These are phyloP conservation scores for Byssothecium circinans DNA, from an alignment of 2,329 filamentous ascomycete genomes.

Conservation along the genomic window DNA sequence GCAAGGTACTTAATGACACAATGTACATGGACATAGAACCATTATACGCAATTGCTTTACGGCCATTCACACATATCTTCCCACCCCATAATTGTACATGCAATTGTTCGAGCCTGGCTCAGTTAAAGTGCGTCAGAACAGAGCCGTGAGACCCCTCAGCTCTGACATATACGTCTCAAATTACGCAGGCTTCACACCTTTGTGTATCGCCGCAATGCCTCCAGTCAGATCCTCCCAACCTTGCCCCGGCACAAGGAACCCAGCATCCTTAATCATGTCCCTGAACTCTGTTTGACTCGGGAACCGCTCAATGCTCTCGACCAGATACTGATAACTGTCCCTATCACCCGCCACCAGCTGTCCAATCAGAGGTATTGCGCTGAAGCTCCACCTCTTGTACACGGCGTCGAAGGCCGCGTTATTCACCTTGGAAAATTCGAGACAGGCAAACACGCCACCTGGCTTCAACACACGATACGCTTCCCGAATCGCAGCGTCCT, in stretches of 20 bases:
- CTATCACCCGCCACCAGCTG: conserved; percentile 92
- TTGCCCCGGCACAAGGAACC: conserved; percentile 75
- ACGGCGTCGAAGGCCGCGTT: conserved; percentile 77
- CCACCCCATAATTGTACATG: too few relatives aligned
- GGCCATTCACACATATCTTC: too few relatives aligned
- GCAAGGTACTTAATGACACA: not conserved
- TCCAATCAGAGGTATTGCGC: conserved; percentile 90
- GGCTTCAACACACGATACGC: conserved; percentile 89
- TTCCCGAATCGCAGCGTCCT: conserved; percentile 77
- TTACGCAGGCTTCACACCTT: conserved; percentile 77
- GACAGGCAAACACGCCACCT: conserved; percentile 91
- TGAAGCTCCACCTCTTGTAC: conserved; percentile 96
- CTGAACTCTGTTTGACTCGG: conserved; percentile 83
- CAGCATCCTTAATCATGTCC: conserved; percentile 78
- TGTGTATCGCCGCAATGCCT: conserved; percentile 94
- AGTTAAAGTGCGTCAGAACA: too few relatives aligned
- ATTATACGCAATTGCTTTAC: not conserved
- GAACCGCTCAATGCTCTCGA: conserved; percentile 95
- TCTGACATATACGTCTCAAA: not conserved
- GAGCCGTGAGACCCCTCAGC: too few relatives aligned
- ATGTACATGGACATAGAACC: not conserved
- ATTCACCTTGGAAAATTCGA: conserved; percentile 89
- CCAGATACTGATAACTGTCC: conserved; percentile 96
- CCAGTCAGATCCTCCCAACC: conserved; percentile 85
- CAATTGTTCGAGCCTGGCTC: too few relatives aligned